Conservation (phyloP, 2,329 filamentous ascomycete genomes). For the Colletotrichum echinochloae region DNA sequence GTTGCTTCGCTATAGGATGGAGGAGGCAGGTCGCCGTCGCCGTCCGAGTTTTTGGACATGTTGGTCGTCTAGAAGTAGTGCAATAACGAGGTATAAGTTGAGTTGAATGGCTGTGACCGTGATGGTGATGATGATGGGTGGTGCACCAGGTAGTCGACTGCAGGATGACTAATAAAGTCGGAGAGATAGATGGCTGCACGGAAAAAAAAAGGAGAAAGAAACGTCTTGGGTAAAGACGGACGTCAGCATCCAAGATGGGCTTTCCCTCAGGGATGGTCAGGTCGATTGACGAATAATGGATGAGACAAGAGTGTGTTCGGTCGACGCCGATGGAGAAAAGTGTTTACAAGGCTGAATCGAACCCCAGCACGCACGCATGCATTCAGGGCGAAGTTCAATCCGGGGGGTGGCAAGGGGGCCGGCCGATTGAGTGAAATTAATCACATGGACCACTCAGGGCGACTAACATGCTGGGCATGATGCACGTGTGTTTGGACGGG, state of each 20-base stretch:
- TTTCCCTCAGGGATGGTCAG: neutral
- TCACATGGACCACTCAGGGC: neutral
- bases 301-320: neutral
- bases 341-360: neutral
- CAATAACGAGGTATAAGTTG: neutral
- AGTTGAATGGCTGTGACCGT: neutral
- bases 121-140: neutral
- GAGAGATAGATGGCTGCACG: neutral
- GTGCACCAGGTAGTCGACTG: neutral
- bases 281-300: neutral
- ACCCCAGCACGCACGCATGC: neutral
- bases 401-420: neutral
- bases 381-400: neutral
- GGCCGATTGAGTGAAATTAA: neutral
- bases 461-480: neutral
- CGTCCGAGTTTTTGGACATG: constrained; percentile 36
- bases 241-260: neutral
- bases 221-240: neutral
- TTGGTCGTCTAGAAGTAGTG: neutral
- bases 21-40: constrained; percentile 41
- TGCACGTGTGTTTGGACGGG: neutral
- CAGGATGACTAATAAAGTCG: neutral
- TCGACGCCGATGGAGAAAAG: neutral
- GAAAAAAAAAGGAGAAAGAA: neutral
- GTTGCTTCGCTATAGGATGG: constrained; percentile 29